Conservation (phyloP, 1,139 yeast genomes). For the Geotrichum carabidarum region DNA sequence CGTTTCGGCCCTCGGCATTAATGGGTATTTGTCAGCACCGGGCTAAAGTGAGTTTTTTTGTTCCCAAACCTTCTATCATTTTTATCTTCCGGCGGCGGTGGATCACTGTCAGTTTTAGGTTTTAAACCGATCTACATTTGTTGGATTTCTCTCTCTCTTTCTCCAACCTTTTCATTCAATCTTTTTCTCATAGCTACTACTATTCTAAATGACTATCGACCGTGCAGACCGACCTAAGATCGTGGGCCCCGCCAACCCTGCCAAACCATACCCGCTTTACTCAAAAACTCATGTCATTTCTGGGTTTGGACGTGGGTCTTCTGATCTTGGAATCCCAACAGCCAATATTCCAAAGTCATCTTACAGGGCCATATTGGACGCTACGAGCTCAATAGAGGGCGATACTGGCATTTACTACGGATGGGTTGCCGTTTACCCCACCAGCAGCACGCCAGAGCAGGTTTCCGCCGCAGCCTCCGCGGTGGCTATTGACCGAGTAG, state of each 20-base stretch:
- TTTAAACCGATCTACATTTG: too few relatives aligned
- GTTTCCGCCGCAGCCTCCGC: constrained; percentile 14
- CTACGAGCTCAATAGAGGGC: constrained; percentile 28
- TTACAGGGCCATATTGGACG: constrained; percentile 42
- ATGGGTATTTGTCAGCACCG: too few relatives aligned
- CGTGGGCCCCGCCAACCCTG: constrained; percentile 48
- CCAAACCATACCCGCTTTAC: constrained; percentile 61
- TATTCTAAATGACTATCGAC: not conserved
- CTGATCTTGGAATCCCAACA: constrained; percentile 91
- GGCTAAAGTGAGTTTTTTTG: too few relatives aligned
- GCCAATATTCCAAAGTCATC: constrained; percentile 76
- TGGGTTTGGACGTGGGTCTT: constrained; percentile 94
- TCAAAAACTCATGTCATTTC: constrained; percentile 56
- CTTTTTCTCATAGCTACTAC: not conserved
- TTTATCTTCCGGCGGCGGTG: not conserved
- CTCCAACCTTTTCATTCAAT: not conserved
- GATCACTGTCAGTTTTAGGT: not conserved
- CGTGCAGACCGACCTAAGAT: constrained; percentile 28
- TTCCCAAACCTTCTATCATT: not conserved
- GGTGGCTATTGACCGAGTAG: constrained; percentile 28
- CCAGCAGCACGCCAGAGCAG: constrained; percentile 10
- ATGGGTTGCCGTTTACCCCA: constrained; percentile 48
- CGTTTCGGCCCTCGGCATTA: too few relatives aligned
- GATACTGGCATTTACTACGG: constrained; percentile 92
- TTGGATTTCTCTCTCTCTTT: not conserved